A percentile compares a stretch with the other conserved stretches of the same genome.
Conservation (phyloP, 2,329 filamentous ascomycete genomes). For the Hypoxylon sp. region DNA sequence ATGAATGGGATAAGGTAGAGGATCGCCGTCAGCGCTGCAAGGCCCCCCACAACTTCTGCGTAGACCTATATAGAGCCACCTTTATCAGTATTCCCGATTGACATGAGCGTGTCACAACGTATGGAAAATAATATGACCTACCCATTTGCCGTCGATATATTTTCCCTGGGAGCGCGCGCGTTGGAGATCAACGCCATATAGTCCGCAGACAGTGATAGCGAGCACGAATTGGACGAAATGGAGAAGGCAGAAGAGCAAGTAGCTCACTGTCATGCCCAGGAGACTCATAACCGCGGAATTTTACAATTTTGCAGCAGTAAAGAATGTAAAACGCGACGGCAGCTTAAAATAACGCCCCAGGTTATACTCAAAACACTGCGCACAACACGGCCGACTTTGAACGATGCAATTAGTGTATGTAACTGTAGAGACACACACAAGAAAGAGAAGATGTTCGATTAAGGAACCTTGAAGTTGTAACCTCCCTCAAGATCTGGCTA, state of each 20-base stretch:
- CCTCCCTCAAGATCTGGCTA: background rate
- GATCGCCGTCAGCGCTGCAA: slow-evolving; percentile 75
- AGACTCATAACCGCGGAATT: slow-evolving; percentile 59
- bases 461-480: background rate
- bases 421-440: background rate
- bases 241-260: slow-evolving; percentile 71
- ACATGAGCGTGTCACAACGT: background rate
- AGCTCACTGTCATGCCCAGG: slow-evolving; percentile 62
- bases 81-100: slow-evolving; percentile 16
- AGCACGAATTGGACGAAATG: slow-evolving; percentile 84
- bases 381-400: background rate
- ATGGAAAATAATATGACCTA: slow-evolving; percentile 57
- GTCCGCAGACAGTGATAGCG: slow-evolving; percentile 80
- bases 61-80: slow-evolving; percentile 67
- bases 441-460: background rate
- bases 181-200: slow-evolving; percentile 81
- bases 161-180: slow-evolving; percentile 64
- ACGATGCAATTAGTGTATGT: background rate
- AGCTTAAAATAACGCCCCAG: background rate
- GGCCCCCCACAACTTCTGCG: slow-evolving; percentile 77
- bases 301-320: background rate
- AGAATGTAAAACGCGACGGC: slow-evolving; percentile 14
- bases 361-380: slow-evolving; percentile 3
- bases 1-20: slow-evolving; percentile 77
- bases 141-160: slow-evolving; percentile 78